These are phyloP conservation scores for Caryopteris hybrid DNA, from an alignment of 305 asterid genomes.

Conservation along the genomic window DNA sequence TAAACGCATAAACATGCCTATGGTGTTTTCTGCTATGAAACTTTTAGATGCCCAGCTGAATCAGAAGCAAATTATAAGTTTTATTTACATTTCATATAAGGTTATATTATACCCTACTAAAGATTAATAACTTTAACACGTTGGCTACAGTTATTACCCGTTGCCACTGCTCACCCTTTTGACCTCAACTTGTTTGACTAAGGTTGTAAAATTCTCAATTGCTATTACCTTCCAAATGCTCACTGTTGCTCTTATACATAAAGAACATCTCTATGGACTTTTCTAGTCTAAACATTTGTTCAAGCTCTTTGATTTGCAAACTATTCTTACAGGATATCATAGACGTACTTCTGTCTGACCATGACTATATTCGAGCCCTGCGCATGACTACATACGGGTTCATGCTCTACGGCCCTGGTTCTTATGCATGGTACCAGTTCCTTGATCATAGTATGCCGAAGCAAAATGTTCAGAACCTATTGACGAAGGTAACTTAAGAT, in stretches of 20 bases:
- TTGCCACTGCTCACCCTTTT: background rate
- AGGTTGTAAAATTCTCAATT: background rate
- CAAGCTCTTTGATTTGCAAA: slow-evolving; percentile 1
- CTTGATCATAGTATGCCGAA: slow-evolving; percentile 78
- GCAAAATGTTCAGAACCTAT: slow-evolving; percentile 53
- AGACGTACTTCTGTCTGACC: slow-evolving; percentile 44
- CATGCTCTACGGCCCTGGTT: slow-evolving; percentile 87
- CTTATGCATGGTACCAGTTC: slow-evolving; percentile 81
- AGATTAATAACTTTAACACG: background rate
- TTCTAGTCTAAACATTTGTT: background rate
- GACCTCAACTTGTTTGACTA: background rate
- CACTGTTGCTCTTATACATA: background rate
- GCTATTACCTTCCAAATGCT: background rate
- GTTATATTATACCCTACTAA: background rate
- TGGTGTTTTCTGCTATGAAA: background rate
- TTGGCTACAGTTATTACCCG: background rate
- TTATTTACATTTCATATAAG: background rate
- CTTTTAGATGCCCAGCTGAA: too few species aligned
- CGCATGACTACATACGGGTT: slow-evolving; percentile 89
- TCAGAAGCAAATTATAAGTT: too few species aligned
- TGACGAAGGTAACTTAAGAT: slow-evolving; percentile 45
- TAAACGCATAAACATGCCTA: background rate
- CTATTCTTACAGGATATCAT: slow-evolving; percentile 42
- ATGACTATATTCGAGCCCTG: slow-evolving; percentile 79
- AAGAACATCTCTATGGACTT: background rate